Percentiles rank a stretch among this genome's conserved stretches.
phyloP scores from a whole-genome alignment of 495 filamentous ascomycete species.

The Cercophora samala region DNA sequence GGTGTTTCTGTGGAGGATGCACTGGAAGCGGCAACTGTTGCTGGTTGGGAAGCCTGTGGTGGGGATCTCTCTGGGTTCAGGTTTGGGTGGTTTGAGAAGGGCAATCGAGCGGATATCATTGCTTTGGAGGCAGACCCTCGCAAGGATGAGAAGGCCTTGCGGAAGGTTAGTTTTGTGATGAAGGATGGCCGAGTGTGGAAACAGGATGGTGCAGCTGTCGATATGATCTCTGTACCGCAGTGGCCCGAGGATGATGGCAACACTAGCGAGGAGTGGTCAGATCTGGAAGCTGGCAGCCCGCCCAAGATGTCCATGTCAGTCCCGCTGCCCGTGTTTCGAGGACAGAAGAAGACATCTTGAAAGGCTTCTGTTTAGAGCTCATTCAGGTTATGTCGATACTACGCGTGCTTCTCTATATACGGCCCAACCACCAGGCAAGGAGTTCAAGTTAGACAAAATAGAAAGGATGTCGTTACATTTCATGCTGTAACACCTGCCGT shows the following conservation, averaged over 20 bases:
- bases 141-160: slow-evolving; percentile 36
- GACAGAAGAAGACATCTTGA: background rate
- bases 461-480: background rate
- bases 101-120: slow-evolving; percentile 49
- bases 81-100: slow-evolving; percentile 49
- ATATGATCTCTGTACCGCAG: slow-evolving; percentile 18
- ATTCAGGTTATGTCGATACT: no score
- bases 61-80: slow-evolving; percentile 45
- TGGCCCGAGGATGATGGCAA: slow-evolving; percentile 20
- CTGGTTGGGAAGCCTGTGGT: slow-evolving; percentile 53
- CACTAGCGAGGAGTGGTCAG: slow-evolving; percentile 19
- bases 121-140: slow-evolving; percentile 40
- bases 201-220: slow-evolving; percentile 23
- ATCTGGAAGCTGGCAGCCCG: slow-evolving; percentile 10
- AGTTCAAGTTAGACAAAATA: background rate
- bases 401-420: background rate
- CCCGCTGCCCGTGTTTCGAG: slow-evolving; percentile 17
- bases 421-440: background rate
- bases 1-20: slow-evolving; percentile 48
- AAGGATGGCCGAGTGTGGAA: slow-evolving; percentile 49
- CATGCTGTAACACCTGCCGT: background rate
- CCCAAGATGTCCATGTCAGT: slow-evolving; percentile 23
- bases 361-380: background rate
- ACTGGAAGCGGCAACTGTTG: slow-evolving; percentile 43
- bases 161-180: slow-evolving; percentile 52